Percentiles rank a stretch among this genome's conserved stretches.
Evolutionary conservation across 164 flowering plant genomes (phyloP).

Genomic region (Hamamelis virginiana): DNA sequence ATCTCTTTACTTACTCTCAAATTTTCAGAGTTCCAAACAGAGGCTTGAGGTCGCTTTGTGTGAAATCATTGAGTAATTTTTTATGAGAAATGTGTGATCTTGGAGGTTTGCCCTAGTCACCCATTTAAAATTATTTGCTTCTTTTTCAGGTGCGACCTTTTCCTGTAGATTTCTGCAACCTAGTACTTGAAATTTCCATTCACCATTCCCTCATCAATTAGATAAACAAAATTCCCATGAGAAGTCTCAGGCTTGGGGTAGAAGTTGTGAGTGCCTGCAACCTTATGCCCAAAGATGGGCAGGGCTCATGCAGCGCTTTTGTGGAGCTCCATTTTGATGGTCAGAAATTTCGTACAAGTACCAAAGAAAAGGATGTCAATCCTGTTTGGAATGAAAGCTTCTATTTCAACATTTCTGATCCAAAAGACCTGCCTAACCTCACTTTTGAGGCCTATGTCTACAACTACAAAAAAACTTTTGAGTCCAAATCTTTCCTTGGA

Average conservation of each 20-base stretch:
- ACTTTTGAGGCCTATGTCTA: constrained; percentile 59
- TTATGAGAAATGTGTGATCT: background rate
- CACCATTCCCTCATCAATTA: background rate
- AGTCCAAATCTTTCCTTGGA: constrained; percentile 48
- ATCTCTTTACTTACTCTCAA: no score
- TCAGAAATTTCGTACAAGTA: constrained; percentile 62
- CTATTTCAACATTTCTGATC: constrained; percentile 57
- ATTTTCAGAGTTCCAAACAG: no score
- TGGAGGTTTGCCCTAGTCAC: background rate
- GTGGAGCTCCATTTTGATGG: constrained; percentile 82
- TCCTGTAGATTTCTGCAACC: background rate
- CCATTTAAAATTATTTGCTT: background rate
- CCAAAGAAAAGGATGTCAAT: constrained; percentile 66
- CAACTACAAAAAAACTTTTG: constrained; percentile 34
- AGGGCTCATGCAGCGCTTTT: constrained; percentile 65
- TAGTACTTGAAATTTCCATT: background rate
- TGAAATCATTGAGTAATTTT: no score
- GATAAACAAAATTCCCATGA: constrained; percentile 21
- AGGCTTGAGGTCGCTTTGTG: no score
- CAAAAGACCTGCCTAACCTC: constrained; percentile 50
- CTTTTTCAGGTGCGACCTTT: constrained; percentile 14
- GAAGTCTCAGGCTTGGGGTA: constrained; percentile 65
- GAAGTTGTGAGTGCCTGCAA: constrained; percentile 74
- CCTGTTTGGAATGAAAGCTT: constrained; percentile 87
- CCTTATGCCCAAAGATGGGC: constrained; percentile 73